phyloP scores from a whole-genome alignment of 2,329 filamentous ascomycete species.

The Pyrenophora teres region DNA sequence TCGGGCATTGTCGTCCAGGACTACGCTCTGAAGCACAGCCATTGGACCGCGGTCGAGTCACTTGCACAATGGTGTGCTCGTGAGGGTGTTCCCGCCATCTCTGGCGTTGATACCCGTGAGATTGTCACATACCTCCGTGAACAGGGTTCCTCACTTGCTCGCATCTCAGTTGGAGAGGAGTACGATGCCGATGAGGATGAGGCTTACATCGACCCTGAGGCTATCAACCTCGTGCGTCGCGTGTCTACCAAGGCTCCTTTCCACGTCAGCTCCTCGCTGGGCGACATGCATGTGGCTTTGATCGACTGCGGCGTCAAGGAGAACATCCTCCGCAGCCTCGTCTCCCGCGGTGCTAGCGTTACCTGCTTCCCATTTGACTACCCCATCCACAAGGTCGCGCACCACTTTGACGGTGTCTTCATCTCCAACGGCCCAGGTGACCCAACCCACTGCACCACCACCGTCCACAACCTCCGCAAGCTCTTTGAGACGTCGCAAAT shows the following conservation, averaged over 20 bases:
- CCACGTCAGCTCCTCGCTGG: constrained; percentile 83
- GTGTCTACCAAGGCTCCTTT: constrained; percentile 99
- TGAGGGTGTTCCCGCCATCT: constrained; percentile 94
- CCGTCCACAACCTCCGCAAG: constrained; percentile 87
- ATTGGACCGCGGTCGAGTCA: constrained; percentile 98
- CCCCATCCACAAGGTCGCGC: constrained; percentile 95
- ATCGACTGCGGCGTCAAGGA: constrained; percentile 99
- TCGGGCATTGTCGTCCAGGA: constrained; percentile 95
- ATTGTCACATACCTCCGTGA: constrained; percentile 96
- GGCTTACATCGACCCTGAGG: constrained; percentile 90
- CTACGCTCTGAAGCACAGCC: constrained; percentile 90
- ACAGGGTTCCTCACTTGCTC: constrained; percentile 92
- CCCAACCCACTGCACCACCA: constrained; percentile 93
- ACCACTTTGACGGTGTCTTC: constrained; percentile 98
- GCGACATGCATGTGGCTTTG: constrained; percentile 87
- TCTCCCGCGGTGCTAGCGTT: constrained; percentile 86
- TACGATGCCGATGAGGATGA: constrained; percentile 99
- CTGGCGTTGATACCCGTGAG: constrained; percentile 93
- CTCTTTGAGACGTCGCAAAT: constrained; percentile 90
- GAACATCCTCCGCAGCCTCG: constrained; percentile 95
- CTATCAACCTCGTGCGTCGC: constrained; percentile 94
- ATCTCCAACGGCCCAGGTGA: constrained; percentile 99
- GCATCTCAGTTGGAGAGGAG: constrained; percentile 93
- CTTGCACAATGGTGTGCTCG: constrained; percentile 92
- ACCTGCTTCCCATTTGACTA: constrained; percentile 97